phyloP scores from a whole-genome alignment of 768 basidiomycete genomes.

The Grammothele lineata region DNA sequence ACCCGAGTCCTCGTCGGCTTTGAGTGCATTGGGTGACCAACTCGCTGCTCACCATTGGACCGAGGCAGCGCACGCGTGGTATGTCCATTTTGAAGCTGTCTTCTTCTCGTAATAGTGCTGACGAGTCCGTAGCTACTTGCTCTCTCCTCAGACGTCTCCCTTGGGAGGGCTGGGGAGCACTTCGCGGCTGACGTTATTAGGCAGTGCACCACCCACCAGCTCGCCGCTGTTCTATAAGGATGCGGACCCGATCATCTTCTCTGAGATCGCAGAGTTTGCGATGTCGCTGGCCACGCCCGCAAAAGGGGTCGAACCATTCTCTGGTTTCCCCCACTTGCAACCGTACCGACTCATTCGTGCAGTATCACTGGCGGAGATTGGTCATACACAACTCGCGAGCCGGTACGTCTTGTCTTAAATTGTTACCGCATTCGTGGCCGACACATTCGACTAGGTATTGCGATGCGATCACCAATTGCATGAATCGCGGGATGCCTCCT shows the following conservation, averaged over 20 bases:
- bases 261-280: conserved; percentile 91
- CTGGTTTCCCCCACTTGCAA: conserved; percentile 81
- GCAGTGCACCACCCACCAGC: conserved; percentile 46
- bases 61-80: conserved; percentile 94
- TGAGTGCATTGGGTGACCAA: conserved; percentile 84
- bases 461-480: conserved; percentile 75
- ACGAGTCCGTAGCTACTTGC: conserved; percentile 64
- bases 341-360: conserved; percentile 85
- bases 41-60: conserved; percentile 66
- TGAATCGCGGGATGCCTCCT: conserved; percentile 61
- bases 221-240: conserved; percentile 55
- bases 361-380: conserved; percentile 70
- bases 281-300: conserved; percentile 62
- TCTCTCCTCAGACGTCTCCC: conserved; percentile 77
- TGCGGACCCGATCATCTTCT: conserved; percentile 73
- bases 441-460: conserved; percentile 65
- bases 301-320: conserved; percentile 86
- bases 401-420: conserved; percentile 42
- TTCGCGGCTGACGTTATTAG: conserved; percentile 68
- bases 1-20: conserved; percentile 64
- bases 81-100: conserved; percentile 23
- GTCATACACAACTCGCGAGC: conserved; percentile 71
- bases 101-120: not conserved
- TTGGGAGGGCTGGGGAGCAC: conserved; percentile 68
- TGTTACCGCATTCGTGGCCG: not conserved